Base-by-base conservation (phyloP, 2,329 filamentous ascomycete genomes). In the Sporothrix pseudoabietina region DNA sequence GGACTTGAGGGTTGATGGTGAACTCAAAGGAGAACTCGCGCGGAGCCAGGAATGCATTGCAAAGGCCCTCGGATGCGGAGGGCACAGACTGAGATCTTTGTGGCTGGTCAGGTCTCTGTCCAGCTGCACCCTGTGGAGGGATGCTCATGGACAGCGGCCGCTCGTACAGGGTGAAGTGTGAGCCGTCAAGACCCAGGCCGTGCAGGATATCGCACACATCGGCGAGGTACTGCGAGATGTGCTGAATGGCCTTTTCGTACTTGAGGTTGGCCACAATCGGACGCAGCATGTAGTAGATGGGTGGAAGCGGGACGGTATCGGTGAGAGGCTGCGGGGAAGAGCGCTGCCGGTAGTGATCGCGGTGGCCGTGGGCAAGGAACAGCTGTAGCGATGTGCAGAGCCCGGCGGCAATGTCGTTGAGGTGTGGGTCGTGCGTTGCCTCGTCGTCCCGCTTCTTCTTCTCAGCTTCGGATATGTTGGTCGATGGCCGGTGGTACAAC, bases 291-390 rank as follows among this genome's bases (percentile, higher is more conserved):
- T 82, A 81, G 77, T 87, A 85, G 1, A 84, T 80, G 49, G 84
- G 83, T 59, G 82, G 81, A 4, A 82, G 79, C 10, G 82, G 77
- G 39, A 80, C 77, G 69, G 82, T 80, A 75, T 77, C 83, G 78
- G 75, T 85, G 76, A 74, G 83, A 80, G 47, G 83, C 79, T 47
- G 82, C 76, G 55, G 89, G 41, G 90, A 87, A 1, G 90, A 91
- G 71, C 94, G 88, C 59, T 87, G 87, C 54, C 89, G 84, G 74
- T 93, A 88, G 76, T 91, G 75, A 4, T 76, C 69, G 22, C 75
- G 89, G 80, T 98, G 95, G 1, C 92, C 90, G 76, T 94, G 90
- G 68, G 88, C 88, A 8, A 98, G 88, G 1, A 98, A 85, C 30
- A 98, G 86, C 55, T 93, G 90, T 3, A 97, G 85, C 0, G 89